Evolutionary conservation across 2,329 filamentous ascomycete species (phyloP).

Genomic region (Fusarium graminum): DNA sequence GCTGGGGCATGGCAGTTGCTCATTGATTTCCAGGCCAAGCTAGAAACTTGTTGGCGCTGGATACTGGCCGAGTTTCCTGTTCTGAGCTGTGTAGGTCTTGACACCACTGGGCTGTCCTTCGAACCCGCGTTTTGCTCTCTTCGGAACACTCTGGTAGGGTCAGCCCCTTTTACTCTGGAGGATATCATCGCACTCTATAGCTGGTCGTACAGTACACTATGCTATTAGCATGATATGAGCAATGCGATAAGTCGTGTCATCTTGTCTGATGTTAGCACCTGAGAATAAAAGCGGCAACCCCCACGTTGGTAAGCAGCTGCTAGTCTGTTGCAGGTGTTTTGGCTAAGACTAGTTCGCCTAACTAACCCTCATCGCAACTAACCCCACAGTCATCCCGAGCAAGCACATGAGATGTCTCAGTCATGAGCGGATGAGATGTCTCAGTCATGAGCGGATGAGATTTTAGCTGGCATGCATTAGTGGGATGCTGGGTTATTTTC

Average conservation of each 20-base stretch:
- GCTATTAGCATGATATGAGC: rapidly evolving
- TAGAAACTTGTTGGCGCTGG: rapidly evolving
- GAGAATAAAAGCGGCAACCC: not conserved
- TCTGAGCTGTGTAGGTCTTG: rapidly evolving
- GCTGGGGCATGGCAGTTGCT: not conserved
- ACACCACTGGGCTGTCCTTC: not conserved
- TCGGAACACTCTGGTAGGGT: not conserved
- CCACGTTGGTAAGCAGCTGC: not conserved
- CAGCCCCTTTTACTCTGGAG: rapidly evolving
- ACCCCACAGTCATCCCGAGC: rapidly evolving
- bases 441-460: too few relatives aligned
- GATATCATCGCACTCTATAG: not conserved
- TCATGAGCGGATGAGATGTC: too few relatives aligned
- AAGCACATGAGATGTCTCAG: too few relatives aligned
- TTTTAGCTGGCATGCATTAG: too few relatives aligned
- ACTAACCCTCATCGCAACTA: not conserved
- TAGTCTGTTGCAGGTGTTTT: rapidly evolving
- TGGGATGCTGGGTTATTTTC: too few relatives aligned
- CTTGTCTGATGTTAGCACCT: not conserved
- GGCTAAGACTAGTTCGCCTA: rapidly evolving
- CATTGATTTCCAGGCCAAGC: rapidly evolving
- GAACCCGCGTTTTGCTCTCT: not conserved
- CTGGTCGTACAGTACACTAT: not conserved
- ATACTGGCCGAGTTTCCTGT: rapidly evolving
- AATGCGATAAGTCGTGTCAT: rapidly evolving